phyloP scores from a whole-genome alignment of 1,284 basidiomycete species.

The Malassezia equina region DNA sequence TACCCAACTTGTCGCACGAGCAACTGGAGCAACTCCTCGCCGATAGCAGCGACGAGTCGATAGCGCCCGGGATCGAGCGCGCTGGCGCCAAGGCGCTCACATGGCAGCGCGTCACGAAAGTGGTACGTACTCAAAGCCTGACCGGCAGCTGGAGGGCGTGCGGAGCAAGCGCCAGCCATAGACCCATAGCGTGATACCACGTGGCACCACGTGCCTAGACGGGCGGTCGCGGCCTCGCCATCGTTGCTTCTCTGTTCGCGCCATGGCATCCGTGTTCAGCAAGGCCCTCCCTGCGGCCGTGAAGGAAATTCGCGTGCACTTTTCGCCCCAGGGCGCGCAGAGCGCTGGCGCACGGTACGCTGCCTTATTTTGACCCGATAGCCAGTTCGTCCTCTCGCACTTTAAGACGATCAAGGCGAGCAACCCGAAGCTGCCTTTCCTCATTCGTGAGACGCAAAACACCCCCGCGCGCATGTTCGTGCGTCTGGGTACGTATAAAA shows the following conservation, averaged over 20 bases:
- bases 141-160: conserved; percentile 15
- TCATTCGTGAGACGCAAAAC: conserved; percentile 41
- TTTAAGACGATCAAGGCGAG: conserved; percentile 43
- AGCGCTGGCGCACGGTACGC: conserved; percentile 44
- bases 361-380: conserved; percentile 4
- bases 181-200: background rate
- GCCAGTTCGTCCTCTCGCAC: conserved; percentile 41
- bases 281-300: conserved; percentile 36
- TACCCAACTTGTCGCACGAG: conserved; percentile 27
- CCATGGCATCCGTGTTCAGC: conserved; percentile 36
- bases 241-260: background rate
- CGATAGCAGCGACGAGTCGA: background rate
- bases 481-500: conserved; percentile 38
- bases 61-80: conserved; percentile 18
- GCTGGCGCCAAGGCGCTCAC: conserved; percentile 33
- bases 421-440: conserved; percentile 44
- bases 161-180: background rate
- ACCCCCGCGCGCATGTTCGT: conserved; percentile 43
- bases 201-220: background rate
- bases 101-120: conserved; percentile 38
- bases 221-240: background rate
- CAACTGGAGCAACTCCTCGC: conserved; percentile 25
- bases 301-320: conserved; percentile 44
- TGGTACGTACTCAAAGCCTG: conserved; percentile 22
- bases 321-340: conserved; percentile 41